A percentile compares a stretch with the other conserved stretches of the same genome.
Conservation (phyloP, 805 yeast genomes). For the Diddensiella santjacobensis region DNA sequence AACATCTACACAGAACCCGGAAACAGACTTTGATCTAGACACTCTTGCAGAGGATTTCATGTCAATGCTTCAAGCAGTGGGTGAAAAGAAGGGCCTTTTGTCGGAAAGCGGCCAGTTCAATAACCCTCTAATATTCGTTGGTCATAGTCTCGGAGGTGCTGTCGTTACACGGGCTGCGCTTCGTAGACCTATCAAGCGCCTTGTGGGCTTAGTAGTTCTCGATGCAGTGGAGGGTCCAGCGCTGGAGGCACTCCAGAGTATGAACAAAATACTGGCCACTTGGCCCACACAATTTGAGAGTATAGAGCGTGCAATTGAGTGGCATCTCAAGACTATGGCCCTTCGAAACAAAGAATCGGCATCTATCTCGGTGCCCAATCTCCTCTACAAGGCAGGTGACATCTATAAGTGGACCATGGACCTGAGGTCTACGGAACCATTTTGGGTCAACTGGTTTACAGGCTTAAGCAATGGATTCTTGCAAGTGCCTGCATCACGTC, state of each 20-base stretch:
- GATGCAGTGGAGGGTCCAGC: constrained; percentile 97
- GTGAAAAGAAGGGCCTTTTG: constrained; percentile 21
- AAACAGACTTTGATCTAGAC: constrained; percentile 43
- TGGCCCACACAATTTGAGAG: constrained; percentile 60
- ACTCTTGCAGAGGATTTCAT: constrained; percentile 57
- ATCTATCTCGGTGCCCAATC: constrained; percentile 68
- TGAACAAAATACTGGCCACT: constrained; percentile 61
- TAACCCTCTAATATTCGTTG: constrained; percentile 52
- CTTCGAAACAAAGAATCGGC: constrained; percentile 63
- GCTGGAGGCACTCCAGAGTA: constrained; percentile 57
- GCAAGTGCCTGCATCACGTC: constrained; percentile 51
- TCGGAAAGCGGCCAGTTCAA: constrained; percentile 1
- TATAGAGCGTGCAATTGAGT: constrained; percentile 61
- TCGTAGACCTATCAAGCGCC: constrained; percentile 18
- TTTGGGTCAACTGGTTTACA: constrained; percentile 79
- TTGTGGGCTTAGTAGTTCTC: constrained; percentile 70
- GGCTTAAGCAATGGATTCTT: constrained; percentile 58
- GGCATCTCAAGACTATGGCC: constrained; percentile 66
- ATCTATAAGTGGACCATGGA: constrained; percentile 58
- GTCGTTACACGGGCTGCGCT: constrained; percentile 56
- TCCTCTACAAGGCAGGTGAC: constrained; percentile 39
- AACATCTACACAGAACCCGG: constrained; percentile 22
- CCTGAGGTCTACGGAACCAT: constrained; percentile 54
- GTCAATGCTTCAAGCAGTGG: constrained; percentile 43
- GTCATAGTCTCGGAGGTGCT: constrained; percentile 93